A percentile compares a stretch with the other conserved stretches of the same genome.
Conservation (phyloP, 768 basidiomycete genomes). For the Calvatia gigantea region DNA sequence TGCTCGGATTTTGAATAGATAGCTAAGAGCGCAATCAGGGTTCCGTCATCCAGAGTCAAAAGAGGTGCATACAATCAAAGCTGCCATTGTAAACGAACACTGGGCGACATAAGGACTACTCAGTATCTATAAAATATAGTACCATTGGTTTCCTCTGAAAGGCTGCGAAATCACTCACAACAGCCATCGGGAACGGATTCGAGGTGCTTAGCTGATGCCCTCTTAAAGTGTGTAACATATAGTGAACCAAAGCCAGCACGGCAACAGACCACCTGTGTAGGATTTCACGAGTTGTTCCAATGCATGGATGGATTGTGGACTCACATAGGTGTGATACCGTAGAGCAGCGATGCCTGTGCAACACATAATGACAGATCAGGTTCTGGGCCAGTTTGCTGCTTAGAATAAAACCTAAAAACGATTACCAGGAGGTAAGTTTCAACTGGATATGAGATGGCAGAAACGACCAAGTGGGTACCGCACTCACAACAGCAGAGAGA, state of each 20-base stretch:
- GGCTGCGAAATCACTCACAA: background rate
- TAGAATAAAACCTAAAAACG: constrained; percentile 34
- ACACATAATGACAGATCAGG: constrained; percentile 37
- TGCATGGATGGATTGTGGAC: constrained; percentile 6
- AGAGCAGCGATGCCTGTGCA: constrained; percentile 39
- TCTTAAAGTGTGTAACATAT: constrained; percentile 24
- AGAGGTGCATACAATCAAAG: constrained; percentile 22
- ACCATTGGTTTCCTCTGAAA: background rate
- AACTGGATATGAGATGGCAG: background rate
- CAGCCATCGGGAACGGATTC: background rate
- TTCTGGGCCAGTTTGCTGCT: constrained; percentile 28
- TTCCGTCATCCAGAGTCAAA: background rate
- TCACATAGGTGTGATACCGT: constrained; percentile 38
- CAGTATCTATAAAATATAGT: constrained; percentile 25
- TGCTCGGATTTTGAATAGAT: constrained; percentile 22
- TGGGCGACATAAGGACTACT: constrained; percentile 30
- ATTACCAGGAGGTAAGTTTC: background rate
- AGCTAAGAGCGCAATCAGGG: constrained; percentile 14
- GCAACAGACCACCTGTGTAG: constrained; percentile 33
- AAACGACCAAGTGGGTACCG: background rate
- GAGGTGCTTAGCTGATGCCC: constrained; percentile 19
- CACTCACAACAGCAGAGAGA: constrained; percentile 40
- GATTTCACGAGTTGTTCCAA: background rate
- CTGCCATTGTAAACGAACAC: constrained; percentile 24
- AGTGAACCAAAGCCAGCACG: constrained; percentile 30